phyloP scores from a whole-genome alignment of 2,329 filamentous ascomycete species.

The Diplodia intermedia region DNA sequence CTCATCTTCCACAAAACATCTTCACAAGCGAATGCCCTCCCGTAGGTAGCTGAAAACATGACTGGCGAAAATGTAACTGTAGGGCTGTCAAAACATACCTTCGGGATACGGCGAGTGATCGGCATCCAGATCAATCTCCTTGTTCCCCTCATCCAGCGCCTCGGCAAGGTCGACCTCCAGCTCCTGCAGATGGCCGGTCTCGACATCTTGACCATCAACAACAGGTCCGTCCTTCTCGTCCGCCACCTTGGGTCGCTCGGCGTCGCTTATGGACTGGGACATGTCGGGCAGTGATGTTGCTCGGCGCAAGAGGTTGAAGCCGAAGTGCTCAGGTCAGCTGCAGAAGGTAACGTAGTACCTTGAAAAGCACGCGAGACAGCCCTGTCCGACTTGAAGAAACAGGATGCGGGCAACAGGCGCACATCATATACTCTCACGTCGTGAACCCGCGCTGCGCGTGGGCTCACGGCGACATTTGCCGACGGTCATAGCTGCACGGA shows the following conservation, averaged over 20 bases:
- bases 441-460: not conserved
- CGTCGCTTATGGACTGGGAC: constrained; percentile 13
- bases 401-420: not conserved
- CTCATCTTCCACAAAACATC: too few species aligned
- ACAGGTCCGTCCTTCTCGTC: constrained; percentile 23
- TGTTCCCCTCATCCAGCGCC: constrained; percentile 20
- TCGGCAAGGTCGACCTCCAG: constrained; percentile 27
- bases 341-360: not conserved
- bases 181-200: constrained; percentile 27
- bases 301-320: not conserved
- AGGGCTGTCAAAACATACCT: not conserved
- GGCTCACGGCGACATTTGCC: not conserved
- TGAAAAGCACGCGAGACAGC: not conserved
- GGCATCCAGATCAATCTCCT: constrained; percentile 26
- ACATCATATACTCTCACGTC: constrained; percentile 5
- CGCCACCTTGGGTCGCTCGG: constrained; percentile 2
- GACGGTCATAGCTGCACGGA: constrained; percentile 3
- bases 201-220: constrained; percentile 17
- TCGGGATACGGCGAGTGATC: constrained; percentile 32
- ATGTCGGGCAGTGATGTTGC: not conserved
- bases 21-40: not conserved
- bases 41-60: not conserved
- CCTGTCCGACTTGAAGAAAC: not conserved
- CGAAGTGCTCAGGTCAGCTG: not conserved
- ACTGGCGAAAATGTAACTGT: not conserved